Conservation (phyloP, 345 rosid species). For the Salix exigua region DNA sequence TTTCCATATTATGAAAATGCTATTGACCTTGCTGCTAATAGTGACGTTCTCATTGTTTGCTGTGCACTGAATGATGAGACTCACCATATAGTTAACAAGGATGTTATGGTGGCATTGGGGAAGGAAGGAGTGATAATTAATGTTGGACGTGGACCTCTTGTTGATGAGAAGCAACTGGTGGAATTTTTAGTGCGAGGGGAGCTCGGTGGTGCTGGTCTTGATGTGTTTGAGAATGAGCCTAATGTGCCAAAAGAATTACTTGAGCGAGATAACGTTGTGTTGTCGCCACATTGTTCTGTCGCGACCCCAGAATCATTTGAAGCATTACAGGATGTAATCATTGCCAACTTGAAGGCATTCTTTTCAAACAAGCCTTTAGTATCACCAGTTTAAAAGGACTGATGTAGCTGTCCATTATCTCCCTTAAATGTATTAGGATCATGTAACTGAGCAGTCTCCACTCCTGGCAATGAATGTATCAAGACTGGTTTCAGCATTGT, state of each 20-base stretch:
- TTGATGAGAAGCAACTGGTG: slow-evolving; percentile 21
- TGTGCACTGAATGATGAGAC: slow-evolving; percentile 16
- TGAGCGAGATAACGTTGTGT: slow-evolving; percentile 20
- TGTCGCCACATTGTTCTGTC: slow-evolving; percentile 17
- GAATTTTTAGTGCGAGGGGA: slow-evolving; percentile 10
- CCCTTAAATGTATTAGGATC: too few relatives aligned
- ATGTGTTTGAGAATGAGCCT: slow-evolving; percentile 25
- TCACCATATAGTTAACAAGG: slow-evolving; percentile 9
- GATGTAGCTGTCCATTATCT: not conserved
- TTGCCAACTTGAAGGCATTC: slow-evolving; percentile 24
- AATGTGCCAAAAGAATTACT: slow-evolving; percentile 2
- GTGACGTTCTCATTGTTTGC: slow-evolving; percentile 14
- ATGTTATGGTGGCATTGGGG: slow-evolving; percentile 20
- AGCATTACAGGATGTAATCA: slow-evolving; percentile 6
- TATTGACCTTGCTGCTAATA: slow-evolving; percentile 14
- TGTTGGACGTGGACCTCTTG: slow-evolving; percentile 17
- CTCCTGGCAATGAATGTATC: too few relatives aligned
- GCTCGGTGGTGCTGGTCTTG: slow-evolving; percentile 24
- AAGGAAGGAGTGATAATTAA: slow-evolving; percentile 21
- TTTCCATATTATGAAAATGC: slow-evolving; percentile 11
- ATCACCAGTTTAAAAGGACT: not conserved
- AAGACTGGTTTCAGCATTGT: too few relatives aligned
- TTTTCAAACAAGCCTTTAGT: slow-evolving; percentile 9
- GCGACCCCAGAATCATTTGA: slow-evolving; percentile 12
- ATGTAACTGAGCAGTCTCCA: too few relatives aligned